Evolutionary conservation across 2,329 filamentous ascomycete species (phyloP).

Genomic region (Fusarium floridanum): DNA sequence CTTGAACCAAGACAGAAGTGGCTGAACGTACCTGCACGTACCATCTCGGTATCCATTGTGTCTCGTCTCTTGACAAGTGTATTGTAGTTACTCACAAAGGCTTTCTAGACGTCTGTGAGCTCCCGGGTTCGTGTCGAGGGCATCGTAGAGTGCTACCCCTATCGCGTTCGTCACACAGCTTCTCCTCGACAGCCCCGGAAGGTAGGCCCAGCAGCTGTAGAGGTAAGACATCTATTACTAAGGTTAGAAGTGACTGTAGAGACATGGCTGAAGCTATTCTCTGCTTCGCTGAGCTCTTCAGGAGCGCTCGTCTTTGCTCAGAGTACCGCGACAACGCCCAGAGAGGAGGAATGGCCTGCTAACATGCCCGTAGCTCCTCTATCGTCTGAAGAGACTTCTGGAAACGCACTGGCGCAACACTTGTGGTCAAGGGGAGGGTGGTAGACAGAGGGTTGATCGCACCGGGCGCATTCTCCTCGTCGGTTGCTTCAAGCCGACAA

Average conservation of each 20-base stretch:
- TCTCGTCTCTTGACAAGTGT: not conserved
- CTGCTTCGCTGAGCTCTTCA: slow-evolving; percentile 22
- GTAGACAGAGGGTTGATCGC: not conserved
- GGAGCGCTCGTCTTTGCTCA: slow-evolving; percentile 17
- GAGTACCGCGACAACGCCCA: slow-evolving; percentile 10
- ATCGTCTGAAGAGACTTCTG: slow-evolving; percentile 2
- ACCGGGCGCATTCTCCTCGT: not conserved
- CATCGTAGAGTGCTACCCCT: slow-evolving; percentile 27
- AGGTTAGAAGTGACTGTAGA: slow-evolving; percentile 22
- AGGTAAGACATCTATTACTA: slow-evolving; percentile 18
- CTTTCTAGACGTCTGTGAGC: slow-evolving; percentile 18
- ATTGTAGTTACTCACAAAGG: slow-evolving; percentile 20
- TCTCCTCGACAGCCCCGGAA: slow-evolving; percentile 28
- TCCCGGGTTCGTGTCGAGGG: slow-evolving; percentile 18
- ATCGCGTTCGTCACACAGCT: slow-evolving; percentile 18
- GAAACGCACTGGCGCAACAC: not conserved
- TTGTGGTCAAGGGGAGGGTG: not conserved
- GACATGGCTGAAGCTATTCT: slow-evolving; percentile 3
- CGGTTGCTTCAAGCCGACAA: slow-evolving; percentile 13
- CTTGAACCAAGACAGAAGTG: slow-evolving; percentile 24
- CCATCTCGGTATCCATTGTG: not conserved
- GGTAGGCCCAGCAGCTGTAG: slow-evolving; percentile 9
- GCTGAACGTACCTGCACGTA: slow-evolving; percentile 17
- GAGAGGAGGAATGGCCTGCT: slow-evolving; percentile 22
- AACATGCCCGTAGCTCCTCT: slow-evolving; percentile 26